These are phyloP conservation scores for slime mould (Dictyostelium discoideum) DNA, from an alignment of 78 protist genomes.

Conservation along the genomic window DNA sequence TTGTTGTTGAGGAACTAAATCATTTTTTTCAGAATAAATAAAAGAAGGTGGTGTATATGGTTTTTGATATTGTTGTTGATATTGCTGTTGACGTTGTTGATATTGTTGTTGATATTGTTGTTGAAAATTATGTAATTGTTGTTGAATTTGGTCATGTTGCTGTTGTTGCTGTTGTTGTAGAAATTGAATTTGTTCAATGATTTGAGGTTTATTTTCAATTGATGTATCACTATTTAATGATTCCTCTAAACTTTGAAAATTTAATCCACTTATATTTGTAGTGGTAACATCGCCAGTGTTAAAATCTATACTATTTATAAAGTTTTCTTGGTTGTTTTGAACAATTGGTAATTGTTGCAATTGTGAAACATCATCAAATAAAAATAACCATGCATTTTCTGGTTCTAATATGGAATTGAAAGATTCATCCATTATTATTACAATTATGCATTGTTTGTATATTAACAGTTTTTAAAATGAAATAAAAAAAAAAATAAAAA, in stretches of 20 bases:
- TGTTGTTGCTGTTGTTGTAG: not conserved
- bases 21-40: not conserved
- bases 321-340: not conserved
- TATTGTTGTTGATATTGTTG: not conserved
- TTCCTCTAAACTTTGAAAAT: not conserved
- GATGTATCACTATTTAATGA: not conserved
- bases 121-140: not conserved
- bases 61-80: conserved; percentile 3
- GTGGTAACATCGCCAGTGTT: not conserved
- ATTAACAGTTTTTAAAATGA: not conserved
- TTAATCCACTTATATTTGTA: not conserved
- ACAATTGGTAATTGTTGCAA: not conserved
- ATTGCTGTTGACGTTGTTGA: conserved; percentile 3
- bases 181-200: not conserved
- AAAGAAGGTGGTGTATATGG: not conserved
- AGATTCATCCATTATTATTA: not conserved
- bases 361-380: not conserved
- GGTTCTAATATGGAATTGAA: not conserved
- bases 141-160: not conserved
- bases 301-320: not conserved
- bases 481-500: not conserved
- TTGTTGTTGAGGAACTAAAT: not conserved
- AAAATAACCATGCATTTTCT: not conserved
- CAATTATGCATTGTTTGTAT: not conserved
- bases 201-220: not conserved